A percentile compares a stretch with the other conserved stretches of the same genome.
Evolutionary conservation across 768 basidiomycete species (phyloP).

Genomic region (Phylloporus arenicola): DNA sequence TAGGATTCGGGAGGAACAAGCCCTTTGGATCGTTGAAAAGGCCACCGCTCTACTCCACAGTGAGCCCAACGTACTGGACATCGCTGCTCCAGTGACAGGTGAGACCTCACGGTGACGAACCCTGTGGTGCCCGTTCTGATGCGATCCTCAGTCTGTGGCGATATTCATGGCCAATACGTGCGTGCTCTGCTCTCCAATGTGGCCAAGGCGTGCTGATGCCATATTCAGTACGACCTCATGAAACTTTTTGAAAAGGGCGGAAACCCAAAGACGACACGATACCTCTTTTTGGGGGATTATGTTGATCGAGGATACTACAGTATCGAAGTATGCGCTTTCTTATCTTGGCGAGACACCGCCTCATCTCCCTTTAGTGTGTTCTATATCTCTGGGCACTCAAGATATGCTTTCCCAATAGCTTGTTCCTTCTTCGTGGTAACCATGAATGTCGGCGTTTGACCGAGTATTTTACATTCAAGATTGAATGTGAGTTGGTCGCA

Average conservation of each 20-base stretch:
- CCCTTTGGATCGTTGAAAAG: conserved; percentile 59
- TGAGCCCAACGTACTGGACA: conserved; percentile 63
- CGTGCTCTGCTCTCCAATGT: conserved; percentile 3
- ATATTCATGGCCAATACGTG: conserved; percentile 22
- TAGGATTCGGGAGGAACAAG: conserved; percentile 59
- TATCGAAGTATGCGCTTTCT: conserved; percentile 48
- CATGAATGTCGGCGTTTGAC: conserved; percentile 65
- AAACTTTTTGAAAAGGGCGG: conserved; percentile 76
- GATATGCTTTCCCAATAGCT: conserved; percentile 55
- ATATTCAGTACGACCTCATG: conserved; percentile 64
- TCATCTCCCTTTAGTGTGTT: conserved; percentile 36
- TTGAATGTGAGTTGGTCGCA: conserved; percentile 34
- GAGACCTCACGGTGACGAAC: conserved; percentile 13
- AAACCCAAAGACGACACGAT: conserved; percentile 67
- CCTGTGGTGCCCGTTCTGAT: not conserved
- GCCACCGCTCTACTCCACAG: conserved; percentile 48
- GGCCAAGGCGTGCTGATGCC: conserved; percentile 6
- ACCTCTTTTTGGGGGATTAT: conserved; percentile 72
- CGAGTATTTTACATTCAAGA: conserved; percentile 59
- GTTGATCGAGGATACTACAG: conserved; percentile 75
- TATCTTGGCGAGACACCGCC: not conserved
- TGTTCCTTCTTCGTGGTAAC: conserved; percentile 59
- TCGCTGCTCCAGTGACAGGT: conserved; percentile 74
- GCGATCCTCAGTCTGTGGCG: conserved; percentile 10
- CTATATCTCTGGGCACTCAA: conserved; percentile 61